Evolutionary conservation across 768 basidiomycete species (phyloP), one percentile per base, ranked within the genome.

Genomic region (Scleroderma citrinum): DNA sequence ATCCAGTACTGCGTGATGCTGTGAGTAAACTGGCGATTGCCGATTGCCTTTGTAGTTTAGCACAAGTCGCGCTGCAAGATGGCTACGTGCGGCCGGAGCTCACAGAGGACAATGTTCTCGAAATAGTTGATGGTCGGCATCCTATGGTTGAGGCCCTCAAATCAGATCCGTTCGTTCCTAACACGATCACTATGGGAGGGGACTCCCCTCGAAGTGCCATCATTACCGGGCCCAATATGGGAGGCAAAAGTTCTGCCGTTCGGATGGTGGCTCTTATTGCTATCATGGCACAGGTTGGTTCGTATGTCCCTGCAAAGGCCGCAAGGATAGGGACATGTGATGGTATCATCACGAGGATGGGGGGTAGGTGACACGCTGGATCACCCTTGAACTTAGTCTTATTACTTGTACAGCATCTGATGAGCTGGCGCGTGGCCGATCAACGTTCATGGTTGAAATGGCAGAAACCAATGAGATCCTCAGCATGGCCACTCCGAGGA

Each of bases 381-480:
- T 41, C 31, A 44, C 41, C n/a, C 2, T 36, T 23, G 21, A 14
- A 34, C 19, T 20, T 37, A 29, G 23, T 10, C 39, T 55, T 35
- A 55, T 32, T 8, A 7, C 37, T 47, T 37, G 23, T 19, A 12
- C 49, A 85, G 95, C 95, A 0, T 86, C 82, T 10, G 95, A 98
- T 62, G 92, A 96, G 55, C 67, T 97, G 21, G 78, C 82, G 6
- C 77, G 86, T 34, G 92, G 92, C 0, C 81, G 90, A 7, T 95
- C 92, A 0, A 98, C 89, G 0, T 96, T 97, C 64, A 96, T 96
- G 94, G 90, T 97, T 3, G 95, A 99, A 67, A 85, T 98, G 76
- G 76, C 86, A 5, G 93, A 97, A 64, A 96, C 94, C 0, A 86
- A 83, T 57, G 90, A 96, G 58, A 93, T 97, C 49, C 68, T 98